Conservation (phyloP, 2,329 filamentous ascomycete genomes). For the Iodosphaeria phyllophila region DNA sequence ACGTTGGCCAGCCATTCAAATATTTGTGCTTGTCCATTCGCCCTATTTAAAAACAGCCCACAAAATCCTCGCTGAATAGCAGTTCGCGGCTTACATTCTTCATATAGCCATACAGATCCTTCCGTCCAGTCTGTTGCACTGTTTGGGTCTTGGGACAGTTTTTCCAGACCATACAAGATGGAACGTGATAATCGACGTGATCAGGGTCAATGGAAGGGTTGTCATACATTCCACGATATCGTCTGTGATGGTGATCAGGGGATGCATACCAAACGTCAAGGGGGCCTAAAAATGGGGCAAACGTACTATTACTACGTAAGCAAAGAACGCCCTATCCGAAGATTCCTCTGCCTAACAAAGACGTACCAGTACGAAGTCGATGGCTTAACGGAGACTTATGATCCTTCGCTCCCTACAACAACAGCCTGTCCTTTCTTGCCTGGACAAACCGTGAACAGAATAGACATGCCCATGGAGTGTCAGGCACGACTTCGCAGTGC, state of each 20-base stretch:
- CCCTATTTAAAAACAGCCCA: too few species aligned
- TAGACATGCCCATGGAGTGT: slow-evolving; percentile 61
- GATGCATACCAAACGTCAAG: slow-evolving; percentile 39
- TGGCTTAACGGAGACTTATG: slow-evolving; percentile 57
- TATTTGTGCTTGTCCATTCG: too few species aligned
- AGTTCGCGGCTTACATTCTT: too few species aligned
- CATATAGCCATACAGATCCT: slow-evolving; percentile 35
- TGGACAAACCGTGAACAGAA: slow-evolving; percentile 70
- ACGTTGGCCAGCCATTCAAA: too few species aligned
- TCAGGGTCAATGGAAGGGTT: slow-evolving; percentile 66
- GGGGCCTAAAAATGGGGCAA: slow-evolving; percentile 77
- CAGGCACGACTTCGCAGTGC: slow-evolving; percentile 39
- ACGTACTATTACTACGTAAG: slow-evolving; percentile 93
- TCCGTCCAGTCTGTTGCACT: slow-evolving; percentile 55
- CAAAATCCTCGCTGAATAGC: slow-evolving; percentile 4
- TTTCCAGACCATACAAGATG: slow-evolving; percentile 60
- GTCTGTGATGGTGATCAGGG: slow-evolving; percentile 55
- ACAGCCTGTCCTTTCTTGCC: slow-evolving; percentile 71
- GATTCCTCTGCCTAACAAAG: slow-evolving; percentile 9
- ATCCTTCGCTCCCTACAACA: slow-evolving; percentile 54
- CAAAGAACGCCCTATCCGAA: slow-evolving; percentile 9
- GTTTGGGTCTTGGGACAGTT: slow-evolving; percentile 93
- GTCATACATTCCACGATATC: slow-evolving; percentile 72
- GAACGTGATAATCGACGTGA: slow-evolving; percentile 61
- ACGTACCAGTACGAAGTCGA: slow-evolving; percentile 59